Evolutionary conservation across 2,329 filamentous ascomycete species (phyloP).

Genomic region (Metarhizium robertsii): DNA sequence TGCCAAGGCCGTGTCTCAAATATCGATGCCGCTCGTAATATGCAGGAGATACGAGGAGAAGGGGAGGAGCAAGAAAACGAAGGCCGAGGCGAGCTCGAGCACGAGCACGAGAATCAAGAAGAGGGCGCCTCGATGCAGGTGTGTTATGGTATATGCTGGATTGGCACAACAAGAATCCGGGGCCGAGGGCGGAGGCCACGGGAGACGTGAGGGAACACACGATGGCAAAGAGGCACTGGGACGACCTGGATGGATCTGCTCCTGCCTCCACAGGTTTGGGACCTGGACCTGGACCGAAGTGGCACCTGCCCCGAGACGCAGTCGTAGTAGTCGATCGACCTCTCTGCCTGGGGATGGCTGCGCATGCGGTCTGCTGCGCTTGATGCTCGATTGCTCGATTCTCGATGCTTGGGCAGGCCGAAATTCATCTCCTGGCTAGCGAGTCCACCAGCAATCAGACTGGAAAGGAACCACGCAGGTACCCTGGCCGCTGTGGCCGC

Average conservation of each 20-base stretch:
- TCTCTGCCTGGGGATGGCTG: no score
- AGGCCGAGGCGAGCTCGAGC: neutral
- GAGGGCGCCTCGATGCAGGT: neutral
- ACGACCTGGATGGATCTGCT: neutral
- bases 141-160: neutral
- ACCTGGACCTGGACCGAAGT: neutral
- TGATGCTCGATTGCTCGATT: no score
- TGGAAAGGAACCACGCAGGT: neutral
- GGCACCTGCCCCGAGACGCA: neutral
- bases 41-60: neutral
- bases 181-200: constrained; percentile 1
- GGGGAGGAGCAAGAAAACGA: neutral
- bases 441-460: no score
- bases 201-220: neutral
- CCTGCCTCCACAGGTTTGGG: neutral
- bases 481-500: neutral
- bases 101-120: neutral
- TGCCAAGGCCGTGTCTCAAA: no score
- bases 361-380: no score
- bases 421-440: no score
- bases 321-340: no score
- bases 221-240: neutral
- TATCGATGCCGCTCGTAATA: no score
- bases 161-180: neutral
- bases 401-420: no score